Evolutionary conservation across 768 basidiomycete genomes (phyloP).

Genomic region (Suillus hirtellus): DNA sequence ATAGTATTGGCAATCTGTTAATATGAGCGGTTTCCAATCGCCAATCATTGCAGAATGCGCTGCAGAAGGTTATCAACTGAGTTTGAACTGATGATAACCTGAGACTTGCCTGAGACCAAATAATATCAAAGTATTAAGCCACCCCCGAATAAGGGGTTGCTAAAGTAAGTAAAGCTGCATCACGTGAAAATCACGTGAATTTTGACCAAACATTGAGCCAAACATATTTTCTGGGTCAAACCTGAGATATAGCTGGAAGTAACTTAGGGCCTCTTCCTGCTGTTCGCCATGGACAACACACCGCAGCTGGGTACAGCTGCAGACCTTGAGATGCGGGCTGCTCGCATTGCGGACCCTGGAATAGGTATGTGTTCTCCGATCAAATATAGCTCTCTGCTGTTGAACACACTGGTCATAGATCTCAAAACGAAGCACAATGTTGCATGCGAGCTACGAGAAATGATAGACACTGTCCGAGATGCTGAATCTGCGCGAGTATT

Average conservation of each 20-base stretch:
- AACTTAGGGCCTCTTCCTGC: conserved; percentile 1
- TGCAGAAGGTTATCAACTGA: neutral
- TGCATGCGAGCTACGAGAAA: conserved; percentile 79
- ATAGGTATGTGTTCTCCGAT: conserved; percentile 48
- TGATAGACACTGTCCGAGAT: conserved; percentile 78
- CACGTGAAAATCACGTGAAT: conserved; percentile 35
- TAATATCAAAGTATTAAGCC: neutral
- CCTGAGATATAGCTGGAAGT: neutral
- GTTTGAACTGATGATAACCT: too few relatives aligned
- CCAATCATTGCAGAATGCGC: neutral
- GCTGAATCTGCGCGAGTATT: conserved; percentile 69
- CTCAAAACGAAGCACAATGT: conserved; percentile 67
- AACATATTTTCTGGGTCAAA: conserved; percentile 34
- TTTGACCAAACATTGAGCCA: conserved; percentile 31
- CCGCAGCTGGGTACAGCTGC: conserved; percentile 46
- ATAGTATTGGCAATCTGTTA: neutral
- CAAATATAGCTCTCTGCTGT: neutral
- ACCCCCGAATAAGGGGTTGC: neutral
- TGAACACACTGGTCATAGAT: conserved; percentile 42
- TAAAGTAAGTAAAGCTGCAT: neutral
- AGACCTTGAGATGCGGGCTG: conserved; percentile 72
- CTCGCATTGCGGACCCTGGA: conserved; percentile 73
- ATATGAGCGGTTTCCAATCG: neutral
- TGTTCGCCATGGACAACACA: conserved; percentile 41
- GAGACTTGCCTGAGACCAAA: too few relatives aligned